Percentiles rank a stretch among this genome's conserved stretches.
Conservation (phyloP, 176 grass and related monocot species). For the Triticum dicoccoides region DNA sequence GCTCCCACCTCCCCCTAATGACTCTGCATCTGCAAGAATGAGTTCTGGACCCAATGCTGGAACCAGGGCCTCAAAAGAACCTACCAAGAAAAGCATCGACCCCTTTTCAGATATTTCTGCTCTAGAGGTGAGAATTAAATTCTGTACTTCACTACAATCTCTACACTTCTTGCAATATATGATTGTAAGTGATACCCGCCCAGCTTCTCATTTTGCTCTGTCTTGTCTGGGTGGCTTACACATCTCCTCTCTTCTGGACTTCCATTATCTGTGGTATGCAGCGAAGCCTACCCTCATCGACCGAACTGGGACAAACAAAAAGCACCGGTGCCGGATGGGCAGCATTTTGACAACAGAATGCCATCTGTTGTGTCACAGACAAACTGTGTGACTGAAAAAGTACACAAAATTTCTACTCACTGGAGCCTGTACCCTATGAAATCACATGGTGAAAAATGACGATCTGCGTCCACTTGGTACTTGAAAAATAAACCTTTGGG, state of each 20-base stretch:
- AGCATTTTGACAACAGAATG: constrained; percentile 63
- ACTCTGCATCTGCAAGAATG: constrained; percentile 74
- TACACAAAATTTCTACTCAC: background rate
- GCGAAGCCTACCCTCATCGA: constrained; percentile 66
- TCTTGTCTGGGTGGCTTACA: background rate
- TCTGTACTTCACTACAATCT: background rate
- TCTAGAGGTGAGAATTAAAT: constrained; percentile 63
- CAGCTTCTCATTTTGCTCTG: background rate
- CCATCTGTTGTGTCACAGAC: constrained; percentile 5
- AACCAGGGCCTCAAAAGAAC: constrained; percentile 42
- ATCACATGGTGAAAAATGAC: constrained; percentile 25
- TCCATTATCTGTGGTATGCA: constrained; percentile 35
- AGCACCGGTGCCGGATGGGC: constrained; percentile 92
- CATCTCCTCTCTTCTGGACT: background rate
- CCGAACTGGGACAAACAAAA: constrained; percentile 57
- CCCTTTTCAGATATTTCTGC: constrained; percentile 89
- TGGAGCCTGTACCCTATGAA: constrained; percentile 8
- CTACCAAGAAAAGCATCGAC: constrained; percentile 49
- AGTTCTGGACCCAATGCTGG: constrained; percentile 48
- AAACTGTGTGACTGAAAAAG: constrained; percentile 34
- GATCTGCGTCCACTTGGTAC: constrained; percentile 35
- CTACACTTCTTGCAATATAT: background rate
- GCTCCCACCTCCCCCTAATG: constrained; percentile 95
- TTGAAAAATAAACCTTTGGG: constrained; percentile 40
- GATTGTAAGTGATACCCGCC: background rate